Conservation (phyloP, 2,329 filamentous ascomycete genomes). For the Botryotinia convoluta region DNA sequence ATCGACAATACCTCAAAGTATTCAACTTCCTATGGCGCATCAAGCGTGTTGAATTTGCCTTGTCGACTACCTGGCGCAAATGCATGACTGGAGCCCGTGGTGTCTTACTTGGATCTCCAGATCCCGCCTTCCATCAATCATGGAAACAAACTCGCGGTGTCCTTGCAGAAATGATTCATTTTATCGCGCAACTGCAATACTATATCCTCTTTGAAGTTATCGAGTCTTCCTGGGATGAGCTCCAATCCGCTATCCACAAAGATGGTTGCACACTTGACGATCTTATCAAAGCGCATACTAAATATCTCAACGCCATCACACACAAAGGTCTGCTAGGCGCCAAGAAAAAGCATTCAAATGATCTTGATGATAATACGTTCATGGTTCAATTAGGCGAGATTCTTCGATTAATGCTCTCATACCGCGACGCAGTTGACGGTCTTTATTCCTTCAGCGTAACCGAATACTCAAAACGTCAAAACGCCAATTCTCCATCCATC, state of each 20-base stretch:
- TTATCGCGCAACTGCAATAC: slow-evolving; percentile 94
- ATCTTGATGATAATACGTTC: slow-evolving; percentile 67
- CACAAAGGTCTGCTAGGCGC: slow-evolving; percentile 91
- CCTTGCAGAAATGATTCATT: slow-evolving; percentile 97
- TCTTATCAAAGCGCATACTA: slow-evolving; percentile 85
- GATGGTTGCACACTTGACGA: slow-evolving; percentile 92
- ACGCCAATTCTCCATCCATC: slow-evolving; percentile 41
- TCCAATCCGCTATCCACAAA: slow-evolving; percentile 77
- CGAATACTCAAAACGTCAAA: slow-evolving; percentile 88
- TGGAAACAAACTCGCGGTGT: slow-evolving; percentile 90
- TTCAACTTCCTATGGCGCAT: slow-evolving; percentile 99
- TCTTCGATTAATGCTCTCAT: slow-evolving; percentile 87
- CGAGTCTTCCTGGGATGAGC: slow-evolving; percentile 88
- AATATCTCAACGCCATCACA: slow-evolving; percentile 90
- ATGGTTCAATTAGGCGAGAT: slow-evolving; percentile 90
- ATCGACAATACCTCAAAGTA: slow-evolving; percentile 94
- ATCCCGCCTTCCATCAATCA: slow-evolving; percentile 65
- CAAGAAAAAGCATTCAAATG: slow-evolving; percentile 46
- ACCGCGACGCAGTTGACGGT: slow-evolving; percentile 89
- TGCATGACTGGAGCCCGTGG: slow-evolving; percentile 93
- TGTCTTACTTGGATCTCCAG: slow-evolving; percentile 72
- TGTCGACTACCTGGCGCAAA: slow-evolving; percentile 87
- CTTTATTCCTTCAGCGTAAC: slow-evolving; percentile 93
- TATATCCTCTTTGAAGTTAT: slow-evolving; percentile 99
- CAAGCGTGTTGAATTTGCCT: slow-evolving; percentile 93